phyloP scores from a whole-genome alignment of 2,329 filamentous ascomycete species.

The Mycogone perniciosa region DNA sequence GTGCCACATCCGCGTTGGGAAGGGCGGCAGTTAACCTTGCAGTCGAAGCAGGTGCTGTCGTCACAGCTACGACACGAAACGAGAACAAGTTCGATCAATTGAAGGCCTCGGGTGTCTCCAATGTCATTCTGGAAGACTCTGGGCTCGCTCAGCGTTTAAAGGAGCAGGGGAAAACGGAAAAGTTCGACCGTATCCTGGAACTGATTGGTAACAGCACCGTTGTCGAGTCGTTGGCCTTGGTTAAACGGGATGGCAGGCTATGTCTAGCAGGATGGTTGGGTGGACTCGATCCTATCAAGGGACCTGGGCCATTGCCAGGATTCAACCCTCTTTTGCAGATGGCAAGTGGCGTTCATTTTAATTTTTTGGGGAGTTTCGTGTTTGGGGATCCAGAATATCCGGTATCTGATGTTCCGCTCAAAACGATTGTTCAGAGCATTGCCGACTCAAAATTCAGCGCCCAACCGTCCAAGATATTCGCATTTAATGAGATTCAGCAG shows the following conservation, averaged over 20 bases:
- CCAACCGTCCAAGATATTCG: constrained; percentile 27
- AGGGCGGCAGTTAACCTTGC: constrained; percentile 10
- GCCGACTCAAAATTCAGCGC: constrained; percentile 29
- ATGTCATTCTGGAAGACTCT: constrained; percentile 4
- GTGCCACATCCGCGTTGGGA: constrained; percentile 9
- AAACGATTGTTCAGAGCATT: constrained; percentile 31
- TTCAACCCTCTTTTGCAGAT: constrained; percentile 40
- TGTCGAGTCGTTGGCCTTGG: constrained; percentile 7
- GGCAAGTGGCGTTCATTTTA: constrained; percentile 39
- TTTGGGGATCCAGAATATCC: constrained; percentile 31
- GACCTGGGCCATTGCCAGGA: constrained; percentile 25
- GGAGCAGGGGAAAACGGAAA: not conserved
- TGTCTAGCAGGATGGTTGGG: constrained; percentile 11
- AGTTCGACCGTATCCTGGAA: constrained; percentile 9
- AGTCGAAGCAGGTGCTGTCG: constrained; percentile 4
- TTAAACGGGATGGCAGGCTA: constrained; percentile 6
- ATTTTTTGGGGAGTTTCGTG: constrained; percentile 36
- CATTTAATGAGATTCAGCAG: constrained; percentile 26
- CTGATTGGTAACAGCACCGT: constrained; percentile 8
- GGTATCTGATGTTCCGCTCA: constrained; percentile 31
- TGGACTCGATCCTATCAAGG: constrained; percentile 26
- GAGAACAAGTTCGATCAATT: constrained; percentile 1
- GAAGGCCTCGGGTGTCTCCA: not conserved
- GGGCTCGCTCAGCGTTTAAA: not conserved
- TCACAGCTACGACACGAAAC: constrained; percentile 5